Base-by-base conservation (phyloP, 768 basidiomycete genomes). In the Pisolithus marmoratus region DNA sequence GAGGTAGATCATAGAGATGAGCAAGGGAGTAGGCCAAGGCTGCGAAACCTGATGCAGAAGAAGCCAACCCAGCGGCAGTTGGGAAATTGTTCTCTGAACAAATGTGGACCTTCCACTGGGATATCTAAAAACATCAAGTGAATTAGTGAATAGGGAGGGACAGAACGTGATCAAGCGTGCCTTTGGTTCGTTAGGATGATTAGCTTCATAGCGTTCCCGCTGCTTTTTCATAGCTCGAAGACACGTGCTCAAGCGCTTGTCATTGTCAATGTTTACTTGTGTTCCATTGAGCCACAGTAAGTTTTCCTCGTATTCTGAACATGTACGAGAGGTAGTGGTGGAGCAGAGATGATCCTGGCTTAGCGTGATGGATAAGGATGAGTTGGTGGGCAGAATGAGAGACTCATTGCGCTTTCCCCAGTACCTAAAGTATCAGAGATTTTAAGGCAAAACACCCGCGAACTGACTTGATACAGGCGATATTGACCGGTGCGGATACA, bases 391-490 rank as follows among this genome's bases (percentile, higher is more conserved):
- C 52, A 99, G 76, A 66, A 97, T 97, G 57, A 98, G 83, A 60
- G 85, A 81, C 4, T 92, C 94, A 71, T 97, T 89, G 55, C 96
- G 89, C 72, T 99, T 99, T 57, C 96, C 96, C 96, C 96, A 99
- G 78, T 98, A 98, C 68, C 90, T 94, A 64, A 44, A 54, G 50
- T n/a, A 36, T 56, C 40, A 57, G 50, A 55, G 41, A 8, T 36
- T 46, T 23, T 50, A 50, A 41, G 22, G 37, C 47, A 20, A 22
- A 40, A 3, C 14, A 40, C 23, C 34, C 9, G 34, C 24, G 29
- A 41, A 61, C 77, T 62, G 53, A 94, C 94, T 97, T 97, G 73
- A 97, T 96, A 66, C 87, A 90, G n/a, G 94, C 94, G 63, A 97
- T 97, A 72, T 97, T 97, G 52, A 97, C 93, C 4, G 94, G 94